Conservation (phyloP, 139 green algal species). For the Volvox africanus region DNA sequence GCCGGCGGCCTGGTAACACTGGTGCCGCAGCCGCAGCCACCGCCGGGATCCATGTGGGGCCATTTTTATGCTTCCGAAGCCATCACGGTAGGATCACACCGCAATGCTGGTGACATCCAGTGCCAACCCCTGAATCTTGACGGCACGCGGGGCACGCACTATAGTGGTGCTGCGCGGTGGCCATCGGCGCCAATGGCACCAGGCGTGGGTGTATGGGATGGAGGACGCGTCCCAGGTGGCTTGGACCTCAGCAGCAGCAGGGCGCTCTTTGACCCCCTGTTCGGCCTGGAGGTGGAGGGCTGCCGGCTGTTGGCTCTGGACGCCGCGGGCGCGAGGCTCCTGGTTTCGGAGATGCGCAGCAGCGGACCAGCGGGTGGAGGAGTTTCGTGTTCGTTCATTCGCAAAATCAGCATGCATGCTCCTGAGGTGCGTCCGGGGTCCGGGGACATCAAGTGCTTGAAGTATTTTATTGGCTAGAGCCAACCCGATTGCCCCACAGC, state of each 20-base stretch:
- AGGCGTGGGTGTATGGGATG: not conserved
- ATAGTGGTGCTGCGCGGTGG: too few species aligned
- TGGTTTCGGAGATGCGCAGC: slow-evolving; percentile 29
- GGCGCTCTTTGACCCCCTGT: not conserved
- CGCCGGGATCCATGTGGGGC: not conserved
- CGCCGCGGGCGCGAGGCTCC: not conserved
- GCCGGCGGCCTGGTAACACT: not conserved
- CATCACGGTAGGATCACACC: not conserved
- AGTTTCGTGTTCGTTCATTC: not conserved
- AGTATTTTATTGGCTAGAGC: too few species aligned
- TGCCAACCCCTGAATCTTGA: not conserved
- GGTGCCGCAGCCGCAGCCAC: too few species aligned
- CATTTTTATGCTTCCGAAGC: not conserved
- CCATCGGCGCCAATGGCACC: too few species aligned
- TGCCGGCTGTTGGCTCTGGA: slow-evolving; percentile 11
- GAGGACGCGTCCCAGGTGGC: not conserved
- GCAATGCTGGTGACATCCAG: not conserved
- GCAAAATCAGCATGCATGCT: slow-evolving; percentile 21
- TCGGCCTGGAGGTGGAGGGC: not conserved
- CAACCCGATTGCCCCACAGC: too few species aligned
- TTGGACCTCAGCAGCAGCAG: not conserved
- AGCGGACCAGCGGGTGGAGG: not conserved
- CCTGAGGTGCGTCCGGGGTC: not conserved
- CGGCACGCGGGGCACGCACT: too few species aligned
- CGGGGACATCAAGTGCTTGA: too few species aligned